A percentile compares a stretch with the other conserved stretches of the same genome.
Evolutionary conservation across 1,284 basidiomycete species (phyloP).

Genomic region (Coniferiporia sulphurascens): DNA sequence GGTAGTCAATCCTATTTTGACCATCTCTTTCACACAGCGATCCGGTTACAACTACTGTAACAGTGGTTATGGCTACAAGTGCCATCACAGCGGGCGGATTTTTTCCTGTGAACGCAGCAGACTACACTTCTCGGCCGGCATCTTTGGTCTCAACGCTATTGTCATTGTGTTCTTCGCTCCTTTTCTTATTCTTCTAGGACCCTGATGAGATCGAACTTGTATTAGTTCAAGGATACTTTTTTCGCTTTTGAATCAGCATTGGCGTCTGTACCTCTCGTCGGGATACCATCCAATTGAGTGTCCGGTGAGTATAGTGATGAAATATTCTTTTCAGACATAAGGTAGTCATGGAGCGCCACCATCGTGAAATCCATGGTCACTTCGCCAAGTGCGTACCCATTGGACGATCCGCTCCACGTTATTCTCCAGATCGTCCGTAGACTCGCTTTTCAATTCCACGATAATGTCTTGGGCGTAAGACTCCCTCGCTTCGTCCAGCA

Average conservation of each 20-base stretch:
- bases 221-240: no score
- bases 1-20: background rate
- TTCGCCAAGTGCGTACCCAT: slow-evolving; percentile 82
- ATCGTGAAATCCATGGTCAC: slow-evolving; percentile 35
- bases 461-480: slow-evolving; percentile 86
- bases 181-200: background rate
- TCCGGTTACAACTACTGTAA: slow-evolving; percentile 13
- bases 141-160: background rate
- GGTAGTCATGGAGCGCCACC: background rate
- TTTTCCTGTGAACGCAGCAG: slow-evolving; percentile 15
- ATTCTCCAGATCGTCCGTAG: slow-evolving; percentile 75
- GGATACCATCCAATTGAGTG: no score
- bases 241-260: no score
- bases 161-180: background rate
- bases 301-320: no score
- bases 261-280: no score
- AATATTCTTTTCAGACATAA: background rate
- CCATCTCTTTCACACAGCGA: background rate
- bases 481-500: slow-evolving; percentile 82
- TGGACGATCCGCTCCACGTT: slow-evolving; percentile 81
- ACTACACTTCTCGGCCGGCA: background rate
- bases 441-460: slow-evolving; percentile 81
- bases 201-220: no score
- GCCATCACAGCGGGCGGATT: slow-evolving; percentile 17
- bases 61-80: slow-evolving; percentile 15